These are phyloP conservation scores for Sporothrix phasma DNA, from an alignment of 2,329 filamentous ascomycete genomes.

Conservation along the genomic window DNA sequence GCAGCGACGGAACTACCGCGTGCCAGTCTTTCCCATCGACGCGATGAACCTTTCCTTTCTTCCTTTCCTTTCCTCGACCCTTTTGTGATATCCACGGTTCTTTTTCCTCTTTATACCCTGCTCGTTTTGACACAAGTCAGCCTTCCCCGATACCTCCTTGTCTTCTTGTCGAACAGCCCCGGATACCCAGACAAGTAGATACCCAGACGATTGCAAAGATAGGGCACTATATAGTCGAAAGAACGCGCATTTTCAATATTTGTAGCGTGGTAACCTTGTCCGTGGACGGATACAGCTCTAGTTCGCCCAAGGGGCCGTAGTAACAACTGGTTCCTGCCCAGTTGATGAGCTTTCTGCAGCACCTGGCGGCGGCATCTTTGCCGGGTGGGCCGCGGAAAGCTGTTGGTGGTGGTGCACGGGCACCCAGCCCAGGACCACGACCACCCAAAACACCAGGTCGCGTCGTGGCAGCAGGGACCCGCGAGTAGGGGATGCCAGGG, in stretches of 20 bases:
- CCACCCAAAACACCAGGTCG: neutral
- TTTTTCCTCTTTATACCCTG: neutral
- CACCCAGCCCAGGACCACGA: neutral
- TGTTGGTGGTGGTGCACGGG: slow-evolving; percentile 5
- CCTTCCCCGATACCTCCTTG: slow-evolving; percentile 1
- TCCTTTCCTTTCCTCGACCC: neutral
- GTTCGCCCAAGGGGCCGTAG: slow-evolving; percentile 39
- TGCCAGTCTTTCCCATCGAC: neutral
- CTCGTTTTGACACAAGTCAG: neutral
- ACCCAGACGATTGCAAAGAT: slow-evolving; percentile 10
- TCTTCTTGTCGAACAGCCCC: slow-evolving; percentile 10
- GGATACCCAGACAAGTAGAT: slow-evolving; percentile 14
- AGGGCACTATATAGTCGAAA: neutral
- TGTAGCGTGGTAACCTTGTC: neutral
- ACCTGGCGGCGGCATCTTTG: neutral
- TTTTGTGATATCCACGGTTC: slow-evolving; percentile 18
- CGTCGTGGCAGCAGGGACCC: slow-evolving; percentile 20
- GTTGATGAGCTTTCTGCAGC: neutral
- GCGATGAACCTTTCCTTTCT: slow-evolving; percentile 3
- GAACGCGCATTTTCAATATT: neutral
- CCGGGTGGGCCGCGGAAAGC: neutral
- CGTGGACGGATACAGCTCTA: neutral
- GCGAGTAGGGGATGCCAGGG: slow-evolving; percentile 30
- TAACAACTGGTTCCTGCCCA: slow-evolving; percentile 22
- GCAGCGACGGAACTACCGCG: neutral